A percentile compares a stretch with the other conserved stretches of the same genome.
phyloP scores from a whole-genome alignment of 2,329 filamentous ascomycete genomes.

The Ceratocystis eucalypticola region DNA sequence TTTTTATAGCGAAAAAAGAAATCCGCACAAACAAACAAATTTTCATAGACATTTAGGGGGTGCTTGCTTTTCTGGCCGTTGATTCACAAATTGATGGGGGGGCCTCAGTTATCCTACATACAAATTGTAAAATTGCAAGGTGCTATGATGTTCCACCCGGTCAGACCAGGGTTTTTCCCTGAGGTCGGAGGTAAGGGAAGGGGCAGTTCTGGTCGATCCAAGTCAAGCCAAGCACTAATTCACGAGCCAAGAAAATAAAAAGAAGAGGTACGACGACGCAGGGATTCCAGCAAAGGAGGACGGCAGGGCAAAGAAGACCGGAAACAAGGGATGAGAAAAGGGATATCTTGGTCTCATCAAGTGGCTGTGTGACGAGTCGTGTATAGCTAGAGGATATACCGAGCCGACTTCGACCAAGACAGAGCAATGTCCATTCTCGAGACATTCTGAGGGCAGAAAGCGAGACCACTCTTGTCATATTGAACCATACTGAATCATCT shows the following conservation, averaged over 20 bases:
- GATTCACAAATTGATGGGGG: background rate
- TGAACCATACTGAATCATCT: background rate
- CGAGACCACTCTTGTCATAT: background rate
- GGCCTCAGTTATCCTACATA: background rate
- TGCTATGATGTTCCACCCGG: constrained; percentile 1
- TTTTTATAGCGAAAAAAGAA: too few species aligned
- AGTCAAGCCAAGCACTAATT: too few species aligned
- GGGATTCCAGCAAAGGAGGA: background rate
- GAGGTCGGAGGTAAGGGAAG: background rate
- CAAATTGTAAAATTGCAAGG: background rate
- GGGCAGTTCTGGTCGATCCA: background rate
- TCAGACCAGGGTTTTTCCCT: background rate
- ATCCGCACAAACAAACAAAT: background rate
- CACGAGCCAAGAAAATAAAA: background rate
- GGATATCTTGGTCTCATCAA: background rate
- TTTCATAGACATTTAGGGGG: background rate
- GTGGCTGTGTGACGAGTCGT: background rate
- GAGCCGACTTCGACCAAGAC: background rate
- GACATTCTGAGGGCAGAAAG: background rate
- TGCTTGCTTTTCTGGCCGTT: background rate
- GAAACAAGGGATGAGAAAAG: background rate
- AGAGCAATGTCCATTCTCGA: background rate
- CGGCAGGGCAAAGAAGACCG: background rate
- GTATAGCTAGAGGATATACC: background rate
- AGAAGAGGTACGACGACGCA: background rate